These are phyloP conservation scores for Ustilago tritici DNA, from an alignment of 1,284 basidiomycete genomes.

Conservation along the genomic window DNA sequence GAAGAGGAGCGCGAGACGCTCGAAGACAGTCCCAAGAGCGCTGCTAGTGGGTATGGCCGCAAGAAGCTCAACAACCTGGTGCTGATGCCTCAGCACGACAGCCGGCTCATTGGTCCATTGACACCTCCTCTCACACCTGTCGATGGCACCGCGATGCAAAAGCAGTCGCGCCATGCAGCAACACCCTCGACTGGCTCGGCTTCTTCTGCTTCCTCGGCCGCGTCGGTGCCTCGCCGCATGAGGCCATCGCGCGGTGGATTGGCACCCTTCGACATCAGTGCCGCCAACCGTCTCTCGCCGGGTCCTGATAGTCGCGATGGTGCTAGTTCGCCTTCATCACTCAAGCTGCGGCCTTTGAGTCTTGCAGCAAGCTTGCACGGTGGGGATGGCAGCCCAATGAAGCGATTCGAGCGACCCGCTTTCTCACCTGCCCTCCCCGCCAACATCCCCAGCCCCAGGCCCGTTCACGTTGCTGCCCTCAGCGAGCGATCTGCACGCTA, in stretches of 20 bases:
- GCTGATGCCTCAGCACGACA: conserved; percentile 31
- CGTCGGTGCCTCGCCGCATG: conserved; percentile 26
- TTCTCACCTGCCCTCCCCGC: conserved; percentile 51
- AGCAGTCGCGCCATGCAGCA: conserved; percentile 35
- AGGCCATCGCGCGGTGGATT: conserved; percentile 21
- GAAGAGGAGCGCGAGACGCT: conserved; percentile 32
- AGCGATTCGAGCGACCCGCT: conserved; percentile 37
- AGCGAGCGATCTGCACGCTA: conserved; percentile 36
- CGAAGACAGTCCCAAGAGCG: conserved; percentile 25
- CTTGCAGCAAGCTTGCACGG: conserved; percentile 37
- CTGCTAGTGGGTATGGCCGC: not conserved
- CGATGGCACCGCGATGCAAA: conserved; percentile 20
- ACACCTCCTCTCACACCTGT: conserved; percentile 48
- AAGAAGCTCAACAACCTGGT: conserved; percentile 34
- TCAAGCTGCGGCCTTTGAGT: conserved; percentile 44
- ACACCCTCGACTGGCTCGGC: conserved; percentile 39
- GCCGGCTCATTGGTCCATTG: conserved; percentile 26
- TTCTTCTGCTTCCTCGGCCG: conserved; percentile 25
- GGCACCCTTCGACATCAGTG: conserved; percentile 34
- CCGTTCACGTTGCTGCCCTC: conserved; percentile 20
- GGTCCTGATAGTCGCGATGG: conserved; percentile 19
- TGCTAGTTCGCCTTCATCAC: conserved; percentile 36
- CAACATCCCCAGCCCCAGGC: conserved; percentile 38
- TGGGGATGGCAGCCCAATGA: conserved; percentile 42
- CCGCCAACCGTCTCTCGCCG: conserved; percentile 40